phyloP scores from a whole-genome alignment of 2,329 filamentous ascomycete species.

The Phialocephala sp. region DNA sequence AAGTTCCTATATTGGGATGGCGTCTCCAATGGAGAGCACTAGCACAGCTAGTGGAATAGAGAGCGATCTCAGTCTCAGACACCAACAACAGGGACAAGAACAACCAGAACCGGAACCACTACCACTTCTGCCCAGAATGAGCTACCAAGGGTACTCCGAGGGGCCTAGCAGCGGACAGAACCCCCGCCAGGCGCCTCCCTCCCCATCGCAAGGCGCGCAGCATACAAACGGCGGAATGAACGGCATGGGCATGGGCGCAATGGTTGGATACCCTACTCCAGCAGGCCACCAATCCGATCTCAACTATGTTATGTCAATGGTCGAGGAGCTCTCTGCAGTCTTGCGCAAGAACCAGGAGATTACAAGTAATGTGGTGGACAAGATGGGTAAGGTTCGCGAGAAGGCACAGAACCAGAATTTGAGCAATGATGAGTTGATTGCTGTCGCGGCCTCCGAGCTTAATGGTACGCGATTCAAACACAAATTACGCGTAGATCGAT shows the following conservation, averaged over 20 bases:
- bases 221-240: conserved; percentile 43
- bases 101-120: background rate
- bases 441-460: conserved; percentile 60
- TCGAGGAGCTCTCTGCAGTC: conserved; percentile 62
- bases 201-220: conserved; percentile 39
- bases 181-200: conserved; percentile 39
- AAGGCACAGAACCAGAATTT: conserved; percentile 58
- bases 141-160: conserved; percentile 38
- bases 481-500: conserved; percentile 8
- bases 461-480: conserved; percentile 51
- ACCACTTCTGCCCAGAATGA: conserved; percentile 15
- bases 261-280: conserved; percentile 57
- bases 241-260: conserved; percentile 48
- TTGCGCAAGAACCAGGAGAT: conserved; percentile 55
- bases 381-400: conserved; percentile 65
- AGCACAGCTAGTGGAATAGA: too few species aligned
- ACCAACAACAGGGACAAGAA: too few species aligned
- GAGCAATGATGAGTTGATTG: conserved; percentile 64
- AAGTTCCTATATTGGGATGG: background rate
- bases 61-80: too few species aligned
- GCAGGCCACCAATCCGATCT: conserved; percentile 72
- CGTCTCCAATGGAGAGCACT: too few species aligned
- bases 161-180: conserved; percentile 31
- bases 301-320: conserved; percentile 71
- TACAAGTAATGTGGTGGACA: conserved; percentile 68